Evolutionary conservation across 805 yeast genomes (phyloP).

Genomic region (Candida namnaoensis): DNA sequence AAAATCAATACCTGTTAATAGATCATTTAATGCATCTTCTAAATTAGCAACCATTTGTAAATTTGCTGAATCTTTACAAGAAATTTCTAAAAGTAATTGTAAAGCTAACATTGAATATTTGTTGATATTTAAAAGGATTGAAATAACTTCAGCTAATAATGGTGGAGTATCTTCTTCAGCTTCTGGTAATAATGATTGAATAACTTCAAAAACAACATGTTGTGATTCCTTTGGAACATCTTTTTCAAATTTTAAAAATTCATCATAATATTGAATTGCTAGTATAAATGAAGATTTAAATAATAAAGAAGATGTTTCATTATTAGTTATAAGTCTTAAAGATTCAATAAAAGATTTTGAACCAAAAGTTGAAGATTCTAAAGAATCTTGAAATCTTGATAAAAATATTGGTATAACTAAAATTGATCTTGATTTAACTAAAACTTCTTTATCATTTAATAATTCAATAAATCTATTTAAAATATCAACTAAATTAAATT

Average conservation of each 20-base stretch:
- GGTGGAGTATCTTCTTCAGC: conserved; percentile 79
- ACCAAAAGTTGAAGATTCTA: conserved; percentile 25
- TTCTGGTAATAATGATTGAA: conserved; percentile 40
- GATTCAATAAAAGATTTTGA: conserved; percentile 15
- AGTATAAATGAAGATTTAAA: conserved; percentile 30
- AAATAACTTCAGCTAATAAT: conserved; percentile 61
- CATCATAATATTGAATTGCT: conserved; percentile 41
- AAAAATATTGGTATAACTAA: conserved; percentile 48
- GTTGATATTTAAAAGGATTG: conserved; percentile 44
- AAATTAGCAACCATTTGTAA: conserved; percentile 60
- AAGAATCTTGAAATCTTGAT: conserved; percentile 35
- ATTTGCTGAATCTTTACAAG: conserved; percentile 69
- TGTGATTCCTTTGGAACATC: conserved; percentile 14
- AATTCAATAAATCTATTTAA: conserved; percentile 4
- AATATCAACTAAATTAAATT: conserved; percentile 8
- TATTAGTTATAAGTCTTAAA: conserved; percentile 16
- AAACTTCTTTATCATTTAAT: conserved; percentile 16
- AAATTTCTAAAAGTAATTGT: conserved; percentile 50
- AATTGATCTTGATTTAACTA: conserved; percentile 40
- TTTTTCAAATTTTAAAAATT: conserved; percentile 23
- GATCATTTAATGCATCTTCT: conserved; percentile 55
- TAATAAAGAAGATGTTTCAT: conserved; percentile 15
- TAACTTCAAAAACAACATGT: conserved; percentile 22
- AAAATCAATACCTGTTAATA: conserved; percentile 39
- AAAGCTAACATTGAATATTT: conserved; percentile 26